These are phyloP conservation scores for Larix kaempferi DNA, from an alignment of 75 land plant species.

Conservation along the genomic window DNA sequence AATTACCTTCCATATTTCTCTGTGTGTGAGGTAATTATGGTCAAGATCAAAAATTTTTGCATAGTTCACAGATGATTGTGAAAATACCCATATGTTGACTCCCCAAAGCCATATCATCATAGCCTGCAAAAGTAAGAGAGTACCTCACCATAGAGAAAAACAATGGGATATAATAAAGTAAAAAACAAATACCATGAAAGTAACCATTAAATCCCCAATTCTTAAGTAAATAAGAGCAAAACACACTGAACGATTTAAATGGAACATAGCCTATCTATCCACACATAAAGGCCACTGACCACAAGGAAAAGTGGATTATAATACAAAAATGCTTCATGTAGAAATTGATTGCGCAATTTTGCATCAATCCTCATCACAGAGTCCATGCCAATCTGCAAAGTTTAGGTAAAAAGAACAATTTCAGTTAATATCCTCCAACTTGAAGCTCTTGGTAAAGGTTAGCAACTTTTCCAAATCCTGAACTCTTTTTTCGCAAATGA, in stretches of 20 bases:
- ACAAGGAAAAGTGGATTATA: slow-evolving; percentile 93
- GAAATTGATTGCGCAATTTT: slow-evolving; percentile 60
- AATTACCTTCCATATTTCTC: slow-evolving; percentile 88
- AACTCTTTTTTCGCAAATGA: not conserved
- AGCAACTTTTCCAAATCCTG: not conserved
- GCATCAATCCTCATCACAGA: slow-evolving; percentile 75
- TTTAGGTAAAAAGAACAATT: not conserved
- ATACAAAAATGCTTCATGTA: slow-evolving; percentile 91
- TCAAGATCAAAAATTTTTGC: slow-evolving; percentile 92
- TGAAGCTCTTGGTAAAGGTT: not conserved
- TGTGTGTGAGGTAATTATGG: slow-evolving; percentile 80
- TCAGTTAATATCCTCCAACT: not conserved
- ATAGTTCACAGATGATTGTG: slow-evolving; percentile 70
- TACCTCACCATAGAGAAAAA: not conserved
- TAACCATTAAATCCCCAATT: not conserved
- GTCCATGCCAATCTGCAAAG: slow-evolving; percentile 72
- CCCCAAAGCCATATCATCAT: slow-evolving; percentile 99
- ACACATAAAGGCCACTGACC: slow-evolving; percentile 43
- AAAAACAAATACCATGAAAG: not conserved
- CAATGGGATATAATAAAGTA: not conserved
- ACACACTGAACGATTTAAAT: not conserved
- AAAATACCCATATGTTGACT: slow-evolving; percentile 84
- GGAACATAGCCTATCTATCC: not conserved
- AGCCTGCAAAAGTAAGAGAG: slow-evolving; percentile 55
- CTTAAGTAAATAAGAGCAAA: not conserved